Percentiles rank a stretch among this genome's conserved stretches.
These are phyloP conservation scores for Austroboletus olivaceoglutinosus DNA, from an alignment of 1,284 basidiomycete species.

Conservation along the genomic window DNA sequence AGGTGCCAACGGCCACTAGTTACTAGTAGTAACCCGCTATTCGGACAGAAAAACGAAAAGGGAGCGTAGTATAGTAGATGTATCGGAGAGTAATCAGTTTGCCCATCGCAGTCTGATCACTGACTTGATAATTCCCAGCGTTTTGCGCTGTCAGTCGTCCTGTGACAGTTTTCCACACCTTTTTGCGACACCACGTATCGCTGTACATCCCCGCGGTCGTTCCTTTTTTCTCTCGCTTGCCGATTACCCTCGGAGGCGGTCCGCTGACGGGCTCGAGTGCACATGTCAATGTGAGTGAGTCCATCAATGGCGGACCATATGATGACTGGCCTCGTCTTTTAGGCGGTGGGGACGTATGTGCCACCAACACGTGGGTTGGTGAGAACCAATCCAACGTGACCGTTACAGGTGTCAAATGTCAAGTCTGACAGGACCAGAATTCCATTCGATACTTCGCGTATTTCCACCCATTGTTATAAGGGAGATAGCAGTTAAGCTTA, in stretches of 20 bases:
- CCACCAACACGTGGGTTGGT: constrained; percentile 6
- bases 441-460: constrained; percentile 1
- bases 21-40: not conserved
- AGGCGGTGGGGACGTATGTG: constrained; percentile 1
- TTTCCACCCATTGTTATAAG: not conserved
- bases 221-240: not conserved
- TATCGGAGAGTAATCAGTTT: constrained; percentile 2
- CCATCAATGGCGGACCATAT: constrained; percentile 4
- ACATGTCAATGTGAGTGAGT: constrained; percentile 11
- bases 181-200: not conserved
- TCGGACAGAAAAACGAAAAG: not conserved
- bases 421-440: constrained; percentile 1
- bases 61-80: not conserved
- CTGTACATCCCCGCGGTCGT: constrained; percentile 2
- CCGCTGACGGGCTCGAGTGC: not conserved
- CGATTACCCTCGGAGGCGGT: not conserved
- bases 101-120: not conserved
- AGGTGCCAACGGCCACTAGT: constrained; percentile 17
- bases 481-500: not conserved
- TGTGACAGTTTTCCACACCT: constrained; percentile 9
- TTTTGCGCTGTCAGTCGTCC: constrained; percentile 5
- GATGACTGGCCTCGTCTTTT: not conserved
- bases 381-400: constrained; percentile 1
- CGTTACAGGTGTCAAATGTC: not conserved
- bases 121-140: constrained; percentile 1